Evolutionary conservation across 345 rosid species (phyloP).

Genomic region (Citrus reticulata): DNA sequence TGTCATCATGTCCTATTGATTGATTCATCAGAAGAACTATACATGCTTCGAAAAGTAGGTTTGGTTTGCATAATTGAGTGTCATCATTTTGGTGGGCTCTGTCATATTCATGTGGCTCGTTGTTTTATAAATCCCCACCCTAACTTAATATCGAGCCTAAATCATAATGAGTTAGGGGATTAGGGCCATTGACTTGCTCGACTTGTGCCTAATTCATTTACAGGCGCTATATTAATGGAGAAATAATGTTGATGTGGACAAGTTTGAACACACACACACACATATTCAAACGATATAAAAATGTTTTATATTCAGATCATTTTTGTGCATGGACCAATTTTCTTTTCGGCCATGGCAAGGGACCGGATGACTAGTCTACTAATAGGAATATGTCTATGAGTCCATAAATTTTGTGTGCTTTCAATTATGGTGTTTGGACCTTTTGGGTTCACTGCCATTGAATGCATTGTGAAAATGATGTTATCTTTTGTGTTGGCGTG

Average conservation of each 20-base stretch:
- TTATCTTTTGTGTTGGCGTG: not conserved
- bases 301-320: not conserved
- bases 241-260: slow-evolving; percentile 25
- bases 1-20: not conserved
- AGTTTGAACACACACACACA: not conserved
- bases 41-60: too few relatives aligned
- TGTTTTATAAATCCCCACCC: slow-evolving; percentile 17
- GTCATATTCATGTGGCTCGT: not conserved
- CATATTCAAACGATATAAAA: not conserved
- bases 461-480: not conserved
- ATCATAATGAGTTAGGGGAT: not conserved
- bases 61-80: not conserved
- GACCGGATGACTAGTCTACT: not conserved
- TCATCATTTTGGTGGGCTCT: not conserved
- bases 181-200: slow-evolving; percentile 27
- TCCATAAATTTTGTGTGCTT: not conserved
- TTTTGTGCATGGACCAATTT: not conserved
- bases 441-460: not conserved
- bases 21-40: too few relatives aligned
- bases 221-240: slow-evolving; percentile 6
- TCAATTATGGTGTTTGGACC: not conserved
- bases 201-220: slow-evolving; percentile 25
- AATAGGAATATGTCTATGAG: not conserved
- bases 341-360: not conserved
- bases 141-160: slow-evolving; percentile 5